A percentile compares a stretch with the other conserved stretches of the same genome.
These are phyloP conservation scores for Pseudomassariella vexata DNA, from an alignment of 2,329 filamentous ascomycete genomes.

Conservation along the genomic window DNA sequence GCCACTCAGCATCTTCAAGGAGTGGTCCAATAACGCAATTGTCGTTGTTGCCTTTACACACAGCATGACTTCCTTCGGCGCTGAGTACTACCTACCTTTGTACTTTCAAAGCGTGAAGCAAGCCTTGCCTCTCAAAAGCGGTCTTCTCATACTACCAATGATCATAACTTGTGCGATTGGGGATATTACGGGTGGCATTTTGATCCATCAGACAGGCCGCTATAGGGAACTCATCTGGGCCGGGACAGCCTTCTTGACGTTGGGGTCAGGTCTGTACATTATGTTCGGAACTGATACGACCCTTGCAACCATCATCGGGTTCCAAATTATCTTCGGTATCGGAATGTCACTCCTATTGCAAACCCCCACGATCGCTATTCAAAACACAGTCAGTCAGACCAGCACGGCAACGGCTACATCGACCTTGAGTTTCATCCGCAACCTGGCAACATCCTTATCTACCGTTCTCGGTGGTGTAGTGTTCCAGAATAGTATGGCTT, in stretches of 20 bases:
- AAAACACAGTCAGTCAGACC: conserved; percentile 1
- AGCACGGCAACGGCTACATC: conserved; percentile 2
- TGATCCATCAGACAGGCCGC: conserved; percentile 2
- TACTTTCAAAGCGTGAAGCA: background rate
- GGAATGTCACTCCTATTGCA: conserved; percentile 2
- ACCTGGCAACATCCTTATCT: conserved; percentile 1
- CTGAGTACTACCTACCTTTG: conserved; percentile 4
- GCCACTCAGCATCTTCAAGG: conserved; percentile 2
- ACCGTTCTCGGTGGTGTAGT: conserved; percentile 2
- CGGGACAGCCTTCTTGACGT: background rate
- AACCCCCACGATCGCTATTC: conserved; percentile 4
- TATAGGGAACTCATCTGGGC: conserved; percentile 2
- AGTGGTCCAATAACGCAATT: background rate
- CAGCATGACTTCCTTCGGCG: background rate
- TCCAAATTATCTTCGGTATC: conserved; percentile 1
- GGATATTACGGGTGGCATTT: conserved; percentile 1
- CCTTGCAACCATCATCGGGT: background rate
- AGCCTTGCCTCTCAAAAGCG: background rate
- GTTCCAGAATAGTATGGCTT: conserved; percentile 3
- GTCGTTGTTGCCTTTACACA: background rate
- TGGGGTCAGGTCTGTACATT: conserved; percentile 2
- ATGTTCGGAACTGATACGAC: background rate
- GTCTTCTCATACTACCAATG: conserved; percentile 1
- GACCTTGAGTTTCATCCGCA: conserved; percentile 1
- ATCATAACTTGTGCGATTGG: conserved; percentile 2